Base-by-base conservation (phyloP, 768 basidiomycete species). In the Coprinellus aureogranulatus region DNA sequence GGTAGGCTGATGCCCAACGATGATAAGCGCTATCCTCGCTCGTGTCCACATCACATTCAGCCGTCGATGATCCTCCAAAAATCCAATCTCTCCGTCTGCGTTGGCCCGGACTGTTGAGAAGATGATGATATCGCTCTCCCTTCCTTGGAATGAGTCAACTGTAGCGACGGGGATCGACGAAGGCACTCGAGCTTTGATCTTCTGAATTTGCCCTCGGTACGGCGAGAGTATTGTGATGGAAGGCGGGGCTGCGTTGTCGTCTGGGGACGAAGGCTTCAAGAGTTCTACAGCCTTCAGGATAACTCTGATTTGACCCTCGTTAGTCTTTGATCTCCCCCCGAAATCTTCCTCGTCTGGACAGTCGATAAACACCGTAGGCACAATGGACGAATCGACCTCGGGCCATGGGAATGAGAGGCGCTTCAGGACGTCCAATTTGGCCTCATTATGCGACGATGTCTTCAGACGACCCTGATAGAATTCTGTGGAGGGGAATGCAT, bases 31-130 rank as follows among this genome's bases (percentile, higher is more conserved):
- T 31, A 82, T 62, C 60, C 75, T 73, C 1, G 86, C 83, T 1
- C 87, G 71, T 14, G 87, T 89, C 87, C 86, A 88, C 75, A 85
- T 85, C 8, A 89, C 87, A 62, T 89, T 87, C 63, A 86, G 65
- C 60, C 85, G 64, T 55, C 85, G 71, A 47, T 72, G 76, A 67
- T 87, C 85, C 25, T 84, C 83, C 31, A 88, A 70, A 60, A 88
- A 89, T 4, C 87, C 86, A 46, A 88, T 82, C 47, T 88, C 86
- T 0, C 76, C 73, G 40, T 79, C 74, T 18, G 63, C 74, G 61
- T 89, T 88, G 61, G 80, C 82, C 11, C 86, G 78, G 14, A 88
- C 87, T 3, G 83, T 80, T 0, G 83, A 81, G 64, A 87, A 86
- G 25, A 89, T 78, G 45, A 88, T 75, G 47, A 88, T 75, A 59